Base-by-base conservation (phyloP, 2,329 filamentous ascomycete genomes). In the Colletotrichum graminicola region DNA sequence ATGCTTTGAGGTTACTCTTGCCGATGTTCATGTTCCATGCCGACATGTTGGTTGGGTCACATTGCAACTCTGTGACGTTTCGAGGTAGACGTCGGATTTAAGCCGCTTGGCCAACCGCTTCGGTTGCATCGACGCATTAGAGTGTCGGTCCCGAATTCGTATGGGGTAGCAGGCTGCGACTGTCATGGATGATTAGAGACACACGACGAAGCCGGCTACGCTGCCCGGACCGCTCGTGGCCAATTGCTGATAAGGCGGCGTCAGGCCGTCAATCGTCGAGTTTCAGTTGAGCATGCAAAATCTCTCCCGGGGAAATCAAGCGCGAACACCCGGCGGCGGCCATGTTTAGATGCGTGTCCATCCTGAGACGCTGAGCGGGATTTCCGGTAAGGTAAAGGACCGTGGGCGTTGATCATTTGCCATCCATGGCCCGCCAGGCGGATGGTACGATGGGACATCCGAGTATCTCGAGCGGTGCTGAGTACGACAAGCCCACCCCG, bases 191-290 rank as follows among this genome's bases (percentile, higher is more conserved):
- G 21, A 49, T 36, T 36, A 51, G 51, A 68, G 66, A 68, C 51
- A 68, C 52, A 65, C 51, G 54, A 45, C 52, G 10, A 41, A 41
- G 63, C 26, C 36, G 45, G 32, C 45, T 52, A 55, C 56, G 12
- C 5, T 29, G 36, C 6, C 56, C 43, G 57, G 34, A n/a, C 26
- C 26, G 34, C 60, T 23, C 59, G 10, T 29, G 16, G n/a, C 14
- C 54, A 39, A 39, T 39, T 39, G 45, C n/a, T 7, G 39, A 39
- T 34, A n/a, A 14, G n/a, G 16, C 41, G 34, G 26, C 16, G 45
- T 52, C 47, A 32, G 45, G 67, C 62, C 56, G 63, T 62, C 63
- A 62, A 47, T 52, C 65, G 49, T 60, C 57, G 41, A 47, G 57
- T 45, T 16, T 54, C 12, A 26, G 51, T 32, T 57, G 61, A 10